phyloP scores from a whole-genome alignment of 192 early-diverging fungal species.

The Backusella australiensis region DNA sequence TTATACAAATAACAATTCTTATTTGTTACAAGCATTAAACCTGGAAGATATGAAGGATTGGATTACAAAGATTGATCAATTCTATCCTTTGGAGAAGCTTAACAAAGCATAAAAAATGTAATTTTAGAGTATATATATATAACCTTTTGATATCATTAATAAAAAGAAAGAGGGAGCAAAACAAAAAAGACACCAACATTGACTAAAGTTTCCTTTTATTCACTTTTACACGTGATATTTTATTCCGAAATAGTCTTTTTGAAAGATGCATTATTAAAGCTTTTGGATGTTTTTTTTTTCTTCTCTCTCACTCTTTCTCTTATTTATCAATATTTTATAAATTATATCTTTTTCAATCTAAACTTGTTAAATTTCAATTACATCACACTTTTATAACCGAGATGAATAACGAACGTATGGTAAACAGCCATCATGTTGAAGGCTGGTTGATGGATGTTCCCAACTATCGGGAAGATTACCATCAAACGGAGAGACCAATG shows the following conservation, averaged over 20 bases:
- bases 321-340: not conserved
- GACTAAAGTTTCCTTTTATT: not conserved
- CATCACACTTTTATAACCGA: not conserved
- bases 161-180: not conserved
- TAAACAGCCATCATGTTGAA: not conserved
- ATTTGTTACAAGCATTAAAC: constrained; percentile 61
- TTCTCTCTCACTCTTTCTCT: not conserved
- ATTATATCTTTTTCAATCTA: not conserved
- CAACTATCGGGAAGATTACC: not conserved
- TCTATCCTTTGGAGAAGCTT: constrained; percentile 35
- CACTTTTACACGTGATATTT: not conserved
- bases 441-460: constrained; percentile 14
- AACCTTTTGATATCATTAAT: not conserved
- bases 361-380: not conserved
- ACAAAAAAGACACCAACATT: not conserved
- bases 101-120: not conserved
- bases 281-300: not conserved
- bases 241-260: not conserved
- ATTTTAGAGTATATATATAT: not conserved
- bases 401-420: not conserved
- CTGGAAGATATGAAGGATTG: constrained; percentile 62
- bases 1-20: constrained; percentile 58
- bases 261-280: not conserved
- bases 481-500: not conserved
- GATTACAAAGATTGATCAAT: constrained; percentile 49